A percentile compares a stretch with the other conserved stretches of the same genome.
Conservation (phyloP, 1,284 basidiomycete species). For the Malassezia restricta region DNA sequence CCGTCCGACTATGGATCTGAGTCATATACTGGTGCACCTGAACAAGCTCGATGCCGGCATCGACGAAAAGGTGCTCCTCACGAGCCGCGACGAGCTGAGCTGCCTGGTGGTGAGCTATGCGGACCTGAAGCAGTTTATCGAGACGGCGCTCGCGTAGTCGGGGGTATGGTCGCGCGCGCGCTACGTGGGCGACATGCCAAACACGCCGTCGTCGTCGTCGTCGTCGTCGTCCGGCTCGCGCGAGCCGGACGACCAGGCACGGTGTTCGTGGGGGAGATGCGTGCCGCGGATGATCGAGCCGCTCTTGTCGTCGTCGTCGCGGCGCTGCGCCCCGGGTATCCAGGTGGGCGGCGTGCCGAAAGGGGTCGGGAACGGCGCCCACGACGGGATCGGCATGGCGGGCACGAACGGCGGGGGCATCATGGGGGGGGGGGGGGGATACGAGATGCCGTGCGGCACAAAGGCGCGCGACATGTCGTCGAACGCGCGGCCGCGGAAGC, state of each 20-base stretch:
- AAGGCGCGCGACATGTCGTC: conserved; percentile 19
- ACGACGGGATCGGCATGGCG: background rate
- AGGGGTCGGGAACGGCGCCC: background rate
- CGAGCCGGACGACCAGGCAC: no score
- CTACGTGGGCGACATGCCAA: conserved; percentile 15
- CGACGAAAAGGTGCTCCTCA: conserved; percentile 87
- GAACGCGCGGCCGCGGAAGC: background rate
- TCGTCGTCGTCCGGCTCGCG: background rate
- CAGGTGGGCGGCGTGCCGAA: background rate
- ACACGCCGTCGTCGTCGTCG: conserved; percentile 7
- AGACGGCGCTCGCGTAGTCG: conserved; percentile 21
- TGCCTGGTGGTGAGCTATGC: conserved; percentile 91
- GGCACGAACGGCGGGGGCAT: conserved; percentile 20
- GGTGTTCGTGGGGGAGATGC: no score
- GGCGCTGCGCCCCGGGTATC: background rate
- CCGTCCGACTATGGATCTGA: conserved; percentile 68
- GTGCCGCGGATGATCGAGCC: background rate
- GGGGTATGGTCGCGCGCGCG: background rate
- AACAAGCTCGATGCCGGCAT: conserved; percentile 70
- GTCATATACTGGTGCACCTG: conserved; percentile 40
- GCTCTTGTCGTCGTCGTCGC: background rate
- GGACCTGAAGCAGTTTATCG: conserved; percentile 51
- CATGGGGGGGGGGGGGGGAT: conserved; percentile 37
- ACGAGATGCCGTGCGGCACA: conserved; percentile 23
- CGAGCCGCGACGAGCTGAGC: conserved; percentile 84